Evolutionary conservation across 768 basidiomycete species (phyloP), one percentile per base, ranked within the genome.

Genomic region (Xerocomellus amylosporus): DNA sequence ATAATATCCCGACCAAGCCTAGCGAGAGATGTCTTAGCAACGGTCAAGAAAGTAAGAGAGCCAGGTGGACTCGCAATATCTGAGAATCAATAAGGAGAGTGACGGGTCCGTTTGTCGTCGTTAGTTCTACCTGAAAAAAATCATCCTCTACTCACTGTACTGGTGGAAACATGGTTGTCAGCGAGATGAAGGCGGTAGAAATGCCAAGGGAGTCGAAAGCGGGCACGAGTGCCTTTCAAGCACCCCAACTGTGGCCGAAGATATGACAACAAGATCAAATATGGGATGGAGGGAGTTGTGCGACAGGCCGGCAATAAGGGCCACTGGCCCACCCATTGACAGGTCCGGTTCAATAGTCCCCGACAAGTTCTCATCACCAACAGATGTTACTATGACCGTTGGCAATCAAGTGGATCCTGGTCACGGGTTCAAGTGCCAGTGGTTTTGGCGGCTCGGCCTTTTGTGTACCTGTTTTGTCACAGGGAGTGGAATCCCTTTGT

Each of bases 1-100:
- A 66, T 36, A 67, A 48, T 5, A 41, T 24, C 3, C 62, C 64
- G 20, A 65, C 62, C 40, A 62, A 24, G 8, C 50, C 64, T 66
- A n/a, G 19, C 15, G 40, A 58, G 8, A 7, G 19, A 33, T 17
- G 36, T 8, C 10, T 59, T 10, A 38, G 40, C 4, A 12, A 33
- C n/a, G 3, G 36, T 42, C 31, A 7, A 41, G n/a, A 49, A 4
- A 31, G 2, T 10, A 28, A 44, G 36, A 36, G 14, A 14, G 33
- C n/a, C 3, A 20, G 12, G 31, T 46, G n/a, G 36, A 51, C 54
- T 47, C 48, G 67, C 64, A 61, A 37, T 58, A 56, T 46, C 65
- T 66, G 12, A 40, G 42, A 13, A 34, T n/a, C 20, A 2, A 33
- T 13, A 34, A 13, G 5, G 24, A 15, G 34, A 36, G n/a, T n/a